Base-by-base conservation (phyloP, 2,329 filamentous ascomycete species). In the Colletotrichum destructivum region DNA sequence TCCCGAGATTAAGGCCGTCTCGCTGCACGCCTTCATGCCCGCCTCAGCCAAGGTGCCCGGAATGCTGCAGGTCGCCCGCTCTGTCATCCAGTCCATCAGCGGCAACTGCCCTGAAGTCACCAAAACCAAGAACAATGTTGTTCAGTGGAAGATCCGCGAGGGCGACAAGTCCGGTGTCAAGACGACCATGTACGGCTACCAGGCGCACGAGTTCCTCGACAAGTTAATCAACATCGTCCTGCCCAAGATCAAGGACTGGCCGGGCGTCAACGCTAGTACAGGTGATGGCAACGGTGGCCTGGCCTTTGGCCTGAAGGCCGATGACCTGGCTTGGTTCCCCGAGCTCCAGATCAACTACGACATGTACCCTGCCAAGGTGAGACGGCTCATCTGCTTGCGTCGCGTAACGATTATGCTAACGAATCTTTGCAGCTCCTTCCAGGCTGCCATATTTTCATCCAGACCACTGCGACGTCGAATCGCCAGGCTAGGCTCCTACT, bases 281-380 rank as follows among this genome's bases (percentile, higher is more conserved):
- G 96, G 96, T 78, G 96, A 99, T 81, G 91, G 91, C 78, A 92
- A 92, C 73, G 96, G 96, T 47, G 98, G 98, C 81, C 88, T 99
- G 75, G 88, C 88, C 12, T 96, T 95, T 81, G 96, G 96, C 75
- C 87, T 99, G 77, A 88, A 88, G 16, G 87, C 92, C 6, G 91
- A 94, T 70, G 90, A 93, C 76, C 90, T 98, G 77, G 90, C 92
- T 62, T 85, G 94, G 75, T 99, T 98, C 84, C 96, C 96, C 0
- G 96, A 99, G 85, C 90, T 99, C 56, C 95, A 98, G 82, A 90
- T 94, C 77, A 98, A 98, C 85, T 98, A 96, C 79, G 94, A 97
- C 83, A 88, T 90, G 83, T 91, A 90, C 77, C 88, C 88, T 55
- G 82, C 87, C 66, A 86, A 86, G 71, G 75, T 76, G 44, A 73